Conservation (phyloP, 768 basidiomycete species). For the Psilocybe tampanensis region DNA sequence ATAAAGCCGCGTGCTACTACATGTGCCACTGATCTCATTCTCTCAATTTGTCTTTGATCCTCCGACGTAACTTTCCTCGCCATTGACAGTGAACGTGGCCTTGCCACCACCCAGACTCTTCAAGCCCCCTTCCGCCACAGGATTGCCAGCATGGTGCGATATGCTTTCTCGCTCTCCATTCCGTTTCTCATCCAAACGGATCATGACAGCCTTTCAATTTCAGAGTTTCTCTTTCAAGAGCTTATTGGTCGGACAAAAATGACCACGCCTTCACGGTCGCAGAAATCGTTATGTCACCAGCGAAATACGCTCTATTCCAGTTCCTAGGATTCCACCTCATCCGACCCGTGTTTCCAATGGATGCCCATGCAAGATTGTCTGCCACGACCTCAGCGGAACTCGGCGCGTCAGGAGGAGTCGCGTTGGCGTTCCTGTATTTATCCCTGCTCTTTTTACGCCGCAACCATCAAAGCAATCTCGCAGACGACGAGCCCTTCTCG, state of each 20-base stretch:
- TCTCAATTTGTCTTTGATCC: neutral
- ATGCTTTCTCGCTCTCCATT: neutral
- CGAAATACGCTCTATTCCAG: conserved; percentile 33
- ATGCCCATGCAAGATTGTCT: conserved; percentile 3
- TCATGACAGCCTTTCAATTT: neutral
- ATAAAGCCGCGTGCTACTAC: conserved; percentile 6
- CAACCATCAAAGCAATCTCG: neutral
- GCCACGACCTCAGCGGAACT: conserved; percentile 17
- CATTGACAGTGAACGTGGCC: neutral
- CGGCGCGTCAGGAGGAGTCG: conserved; percentile 27
- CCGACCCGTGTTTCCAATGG: conserved; percentile 6
- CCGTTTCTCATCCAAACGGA: neutral
- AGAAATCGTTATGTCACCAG: conserved; percentile 28
- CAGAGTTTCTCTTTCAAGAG: conserved; percentile 4
- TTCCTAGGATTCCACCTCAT: conserved; percentile 24
- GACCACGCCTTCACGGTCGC: conserved; percentile 13
- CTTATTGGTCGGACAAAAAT: neutral
- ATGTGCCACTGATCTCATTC: neutral
- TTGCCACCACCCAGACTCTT: neutral
- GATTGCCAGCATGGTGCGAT: neutral
- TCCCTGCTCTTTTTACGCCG: conserved; percentile 13
- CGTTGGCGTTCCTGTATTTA: conserved; percentile 24
- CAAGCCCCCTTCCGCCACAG: neutral
- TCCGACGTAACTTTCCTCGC: neutral
- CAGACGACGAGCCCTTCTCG: conserved; percentile 1